A percentile compares a stretch with the other conserved stretches of the same genome.
These are phyloP conservation scores for Spiromastix sp. DNA, from an alignment of 2,329 filamentous ascomycete genomes.

Conservation along the genomic window DNA sequence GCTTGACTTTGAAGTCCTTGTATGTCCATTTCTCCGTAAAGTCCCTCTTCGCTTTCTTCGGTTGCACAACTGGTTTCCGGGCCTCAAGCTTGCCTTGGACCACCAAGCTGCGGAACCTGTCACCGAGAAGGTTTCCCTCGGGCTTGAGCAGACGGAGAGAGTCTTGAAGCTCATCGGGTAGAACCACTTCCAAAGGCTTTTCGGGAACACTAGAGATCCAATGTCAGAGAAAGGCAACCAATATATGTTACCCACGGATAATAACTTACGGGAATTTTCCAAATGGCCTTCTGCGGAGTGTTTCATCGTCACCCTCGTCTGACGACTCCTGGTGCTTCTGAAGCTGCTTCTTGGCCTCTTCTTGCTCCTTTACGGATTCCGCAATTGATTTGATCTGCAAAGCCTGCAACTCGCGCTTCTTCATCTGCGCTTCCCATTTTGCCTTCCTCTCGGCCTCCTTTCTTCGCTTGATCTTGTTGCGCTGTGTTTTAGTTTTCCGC, in stretches of 20 bases:
- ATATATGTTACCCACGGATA: background rate
- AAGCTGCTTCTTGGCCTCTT: slow-evolving; percentile 35
- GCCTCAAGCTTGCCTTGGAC: slow-evolving; percentile 83
- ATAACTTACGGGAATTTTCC: slow-evolving; percentile 47
- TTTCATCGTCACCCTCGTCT: slow-evolving; percentile 50
- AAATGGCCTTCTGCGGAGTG: slow-evolving; percentile 60
- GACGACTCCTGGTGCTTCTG: slow-evolving; percentile 26
- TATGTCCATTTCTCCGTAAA: slow-evolving; percentile 93
- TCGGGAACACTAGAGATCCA: slow-evolving; percentile 44
- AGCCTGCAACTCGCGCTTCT: slow-evolving; percentile 61
- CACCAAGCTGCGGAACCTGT: slow-evolving; percentile 81
- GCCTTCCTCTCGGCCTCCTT: slow-evolving; percentile 74
- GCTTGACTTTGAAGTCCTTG: slow-evolving; percentile 70
- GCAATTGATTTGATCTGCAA: slow-evolving; percentile 62
- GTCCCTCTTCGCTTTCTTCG: slow-evolving; percentile 71
- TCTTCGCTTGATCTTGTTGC: slow-evolving; percentile 78
- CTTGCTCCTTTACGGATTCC: slow-evolving; percentile 36
- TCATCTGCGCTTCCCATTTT: slow-evolving; percentile 66
- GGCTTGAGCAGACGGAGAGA: slow-evolving; percentile 75
- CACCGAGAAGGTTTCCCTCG: slow-evolving; percentile 89
- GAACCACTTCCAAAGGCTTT: slow-evolving; percentile 67
- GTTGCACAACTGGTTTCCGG: slow-evolving; percentile 66
- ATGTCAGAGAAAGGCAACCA: slow-evolving; percentile 13
- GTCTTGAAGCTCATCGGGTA: slow-evolving; percentile 75
- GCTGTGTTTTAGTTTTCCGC: slow-evolving; percentile 75